Evolutionary conservation across 768 basidiomycete genomes (phyloP).

Genomic region (Amanita polypyramis): DNA sequence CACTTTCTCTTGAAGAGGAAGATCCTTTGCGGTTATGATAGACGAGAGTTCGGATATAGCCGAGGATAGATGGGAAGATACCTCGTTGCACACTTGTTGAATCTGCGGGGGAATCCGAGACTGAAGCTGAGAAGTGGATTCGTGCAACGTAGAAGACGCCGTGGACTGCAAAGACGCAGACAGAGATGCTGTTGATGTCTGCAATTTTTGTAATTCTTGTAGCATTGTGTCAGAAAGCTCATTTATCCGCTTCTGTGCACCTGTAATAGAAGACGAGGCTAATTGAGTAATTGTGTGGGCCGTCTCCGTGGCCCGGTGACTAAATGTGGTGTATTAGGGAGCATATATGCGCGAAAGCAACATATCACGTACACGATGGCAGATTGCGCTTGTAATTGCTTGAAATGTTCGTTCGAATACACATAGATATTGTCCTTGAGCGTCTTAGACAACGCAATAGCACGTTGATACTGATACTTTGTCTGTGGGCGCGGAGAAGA

Average conservation of each 20-base stretch:
- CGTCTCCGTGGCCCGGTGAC: conserved; percentile 61
- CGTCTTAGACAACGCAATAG: conserved; percentile 50
- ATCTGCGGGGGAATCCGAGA: conserved; percentile 47
- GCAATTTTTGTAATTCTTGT: conserved; percentile 53
- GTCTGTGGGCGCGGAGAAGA: conserved; percentile 37
- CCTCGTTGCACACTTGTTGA: conserved; percentile 45
- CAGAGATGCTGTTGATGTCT: conserved; percentile 43
- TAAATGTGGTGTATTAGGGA: conserved; percentile 17
- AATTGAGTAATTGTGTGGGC: conserved; percentile 52
- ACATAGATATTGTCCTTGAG: conserved; percentile 52
- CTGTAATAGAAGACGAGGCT: conserved; percentile 43
- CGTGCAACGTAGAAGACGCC: conserved; percentile 18
- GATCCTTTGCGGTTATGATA: conserved; percentile 42
- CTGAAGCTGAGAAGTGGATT: conserved; percentile 26
- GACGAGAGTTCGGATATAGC: conserved; percentile 42
- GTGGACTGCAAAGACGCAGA: conserved; percentile 30
- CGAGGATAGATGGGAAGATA: conserved; percentile 32
- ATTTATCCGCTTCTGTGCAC: conserved; percentile 48
- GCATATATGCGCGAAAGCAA: background rate
- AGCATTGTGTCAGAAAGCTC: conserved; percentile 58
- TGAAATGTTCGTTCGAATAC: conserved; percentile 64
- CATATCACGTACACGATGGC: conserved; percentile 42
- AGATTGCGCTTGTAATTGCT: conserved; percentile 57
- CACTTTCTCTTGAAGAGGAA: conserved; percentile 56
- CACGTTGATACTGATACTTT: conserved; percentile 75